A percentile compares a stretch with the other conserved stretches of the same genome.
phyloP scores from a whole-genome alignment of 2,329 filamentous ascomycete genomes.

The Chaetomium sp. region DNA sequence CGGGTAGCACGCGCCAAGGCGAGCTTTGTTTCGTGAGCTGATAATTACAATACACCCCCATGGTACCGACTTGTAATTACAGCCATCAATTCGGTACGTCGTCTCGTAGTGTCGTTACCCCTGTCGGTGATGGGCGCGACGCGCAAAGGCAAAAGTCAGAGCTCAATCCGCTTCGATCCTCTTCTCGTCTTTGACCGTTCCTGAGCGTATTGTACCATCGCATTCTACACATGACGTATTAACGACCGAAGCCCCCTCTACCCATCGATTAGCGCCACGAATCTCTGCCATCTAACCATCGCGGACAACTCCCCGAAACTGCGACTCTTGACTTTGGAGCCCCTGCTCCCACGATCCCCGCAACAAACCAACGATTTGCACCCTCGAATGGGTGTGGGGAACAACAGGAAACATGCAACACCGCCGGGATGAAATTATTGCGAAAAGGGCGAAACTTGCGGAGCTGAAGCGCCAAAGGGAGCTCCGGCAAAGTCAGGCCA shows the following conservation, averaged over 20 bases:
- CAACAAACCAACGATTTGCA: neutral
- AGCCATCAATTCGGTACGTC: neutral
- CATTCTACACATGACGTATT: no score
- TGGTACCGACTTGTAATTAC: neutral
- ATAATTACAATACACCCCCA: neutral
- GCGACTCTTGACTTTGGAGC: neutral
- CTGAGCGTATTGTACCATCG: no score
- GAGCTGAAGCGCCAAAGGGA: conserved; percentile 93
- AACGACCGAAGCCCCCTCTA: no score
- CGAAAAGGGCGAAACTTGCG: conserved; percentile 93
- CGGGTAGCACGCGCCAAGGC: no score
- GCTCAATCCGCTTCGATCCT: neutral
- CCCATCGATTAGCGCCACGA: no score
- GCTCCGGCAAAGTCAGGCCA: conserved; percentile 70
- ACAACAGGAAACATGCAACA: conserved; percentile 55
- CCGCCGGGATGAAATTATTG: conserved; percentile 90
- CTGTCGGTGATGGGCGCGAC: conserved; percentile 14
- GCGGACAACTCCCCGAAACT: neutral
- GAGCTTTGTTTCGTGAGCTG: no score
- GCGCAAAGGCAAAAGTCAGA: neutral
- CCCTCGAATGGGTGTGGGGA: conserved; percentile 41
- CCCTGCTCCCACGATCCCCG: neutral
- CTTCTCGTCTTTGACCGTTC: neutral
- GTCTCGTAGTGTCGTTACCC: neutral
- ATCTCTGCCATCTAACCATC: no score